phyloP scores from a whole-genome alignment of 2,329 filamentous ascomycete genomes.

The Hypoxylon sp. region DNA sequence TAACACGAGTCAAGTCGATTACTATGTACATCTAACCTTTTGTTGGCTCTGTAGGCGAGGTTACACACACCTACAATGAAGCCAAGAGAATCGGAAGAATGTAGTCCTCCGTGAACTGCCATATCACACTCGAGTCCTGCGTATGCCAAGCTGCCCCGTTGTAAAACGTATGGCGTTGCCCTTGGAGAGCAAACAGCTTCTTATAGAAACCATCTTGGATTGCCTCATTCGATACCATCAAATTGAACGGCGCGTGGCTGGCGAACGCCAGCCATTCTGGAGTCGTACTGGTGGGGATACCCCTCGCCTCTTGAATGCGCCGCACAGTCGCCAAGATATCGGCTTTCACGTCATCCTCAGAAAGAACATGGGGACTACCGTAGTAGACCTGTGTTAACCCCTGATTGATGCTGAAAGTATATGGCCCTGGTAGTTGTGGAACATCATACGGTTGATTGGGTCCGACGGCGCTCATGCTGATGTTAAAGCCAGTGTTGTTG shows the following conservation, averaged over 20 bases:
- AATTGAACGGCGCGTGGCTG: conserved; percentile 11
- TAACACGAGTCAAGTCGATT: background rate
- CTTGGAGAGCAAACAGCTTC: conserved; percentile 27
- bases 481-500: conserved; percentile 51
- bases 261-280: conserved; percentile 15
- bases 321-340: conserved; percentile 4
- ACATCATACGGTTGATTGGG: conserved; percentile 3
- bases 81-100: conserved; percentile 23
- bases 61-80: conserved; percentile 1
- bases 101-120: conserved; percentile 26
- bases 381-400: conserved; percentile 11
- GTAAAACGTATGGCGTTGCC: conserved; percentile 27
- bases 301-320: conserved; percentile 4
- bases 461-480: conserved; percentile 2
- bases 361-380: background rate
- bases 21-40: background rate
- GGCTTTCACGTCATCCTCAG: conserved; percentile 14
- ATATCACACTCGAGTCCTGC: conserved; percentile 30
- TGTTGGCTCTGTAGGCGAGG: background rate
- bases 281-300: conserved; percentile 1
- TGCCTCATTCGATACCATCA: conserved; percentile 16
- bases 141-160: conserved; percentile 23
- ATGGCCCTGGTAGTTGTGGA: conserved; percentile 9
- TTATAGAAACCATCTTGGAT: conserved; percentile 27
- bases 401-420: background rate